phyloP scores from a whole-genome alignment of 495 filamentous ascomycete species.

The Penicillium simplicissimum region DNA sequence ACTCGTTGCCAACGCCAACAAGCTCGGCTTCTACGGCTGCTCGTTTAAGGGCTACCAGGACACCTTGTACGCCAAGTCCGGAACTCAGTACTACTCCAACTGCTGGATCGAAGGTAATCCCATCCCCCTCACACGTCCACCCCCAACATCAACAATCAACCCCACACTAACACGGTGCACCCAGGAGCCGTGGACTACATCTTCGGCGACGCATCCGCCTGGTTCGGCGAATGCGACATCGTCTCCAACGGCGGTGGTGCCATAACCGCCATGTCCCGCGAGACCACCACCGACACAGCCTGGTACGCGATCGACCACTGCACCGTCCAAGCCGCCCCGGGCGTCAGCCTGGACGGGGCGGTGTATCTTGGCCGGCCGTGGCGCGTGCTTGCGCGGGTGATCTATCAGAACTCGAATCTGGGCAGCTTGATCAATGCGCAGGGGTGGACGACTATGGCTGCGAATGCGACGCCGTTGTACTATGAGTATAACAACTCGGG shows the following conservation, averaged over 20 bases:
- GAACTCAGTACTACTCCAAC: slow-evolving; percentile 57
- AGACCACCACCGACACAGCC: slow-evolving; percentile 47
- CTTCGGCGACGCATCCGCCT: slow-evolving; percentile 64
- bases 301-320: slow-evolving; percentile 68
- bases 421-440: slow-evolving; percentile 58
- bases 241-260: slow-evolving; percentile 48
- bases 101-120: slow-evolving; percentile 57
- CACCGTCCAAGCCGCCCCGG: slow-evolving; percentile 47
- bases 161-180: neutral
- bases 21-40: slow-evolving; percentile 61
- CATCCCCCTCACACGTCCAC: neutral
- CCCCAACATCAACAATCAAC: neutral
- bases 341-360: slow-evolving; percentile 49
- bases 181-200: slow-evolving; percentile 58
- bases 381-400: slow-evolving; percentile 61
- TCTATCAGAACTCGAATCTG: slow-evolving; percentile 62
- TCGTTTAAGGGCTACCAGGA: slow-evolving; percentile 63
- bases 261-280: slow-evolving; percentile 62
- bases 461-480: slow-evolving; percentile 52
- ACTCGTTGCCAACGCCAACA: slow-evolving; percentile 50
- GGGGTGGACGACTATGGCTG: slow-evolving; percentile 55
- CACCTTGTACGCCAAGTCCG: slow-evolving; percentile 59
- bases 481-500: slow-evolving; percentile 63
- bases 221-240: slow-evolving; percentile 64
- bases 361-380: slow-evolving; percentile 70